Conservation (phyloP, 2,329 filamentous ascomycete genomes). For the Thyridium curvatum region DNA sequence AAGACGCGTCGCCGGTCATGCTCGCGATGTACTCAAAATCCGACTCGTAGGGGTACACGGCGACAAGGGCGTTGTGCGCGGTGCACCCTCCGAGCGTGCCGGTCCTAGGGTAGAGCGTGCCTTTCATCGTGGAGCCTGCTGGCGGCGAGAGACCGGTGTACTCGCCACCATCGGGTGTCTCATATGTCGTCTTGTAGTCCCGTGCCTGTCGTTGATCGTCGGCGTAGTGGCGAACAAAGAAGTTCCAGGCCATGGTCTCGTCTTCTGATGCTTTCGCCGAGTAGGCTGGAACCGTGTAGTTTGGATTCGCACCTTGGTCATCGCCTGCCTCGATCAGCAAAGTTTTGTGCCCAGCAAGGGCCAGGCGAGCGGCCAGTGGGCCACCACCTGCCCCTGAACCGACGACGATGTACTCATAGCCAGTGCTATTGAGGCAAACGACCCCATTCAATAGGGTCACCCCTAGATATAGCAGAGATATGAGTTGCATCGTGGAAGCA, state of each 20-base stretch:
- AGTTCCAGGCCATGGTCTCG: slow-evolving; percentile 41
- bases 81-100: slow-evolving; percentile 30
- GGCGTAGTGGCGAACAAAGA: slow-evolving; percentile 54
- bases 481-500: too few species aligned
- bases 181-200: slow-evolving; percentile 43
- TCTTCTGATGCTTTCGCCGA: slow-evolving; percentile 14
- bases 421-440: slow-evolving; percentile 5
- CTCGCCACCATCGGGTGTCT: slow-evolving; percentile 23
- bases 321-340: slow-evolving; percentile 54
- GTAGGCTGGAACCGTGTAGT: slow-evolving; percentile 16
- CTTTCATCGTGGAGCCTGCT: slow-evolving; percentile 20
- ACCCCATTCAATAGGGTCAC: too few species aligned
- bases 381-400: slow-evolving; percentile 55
- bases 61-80: slow-evolving; percentile 28
- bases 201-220: slow-evolving; percentile 39
- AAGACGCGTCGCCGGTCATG: slow-evolving; percentile 35
- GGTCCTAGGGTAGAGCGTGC: slow-evolving; percentile 28
- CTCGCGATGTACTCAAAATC: slow-evolving; percentile 34
- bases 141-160: slow-evolving; percentile 27
- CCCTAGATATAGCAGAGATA: too few species aligned
- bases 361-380: slow-evolving; percentile 51
- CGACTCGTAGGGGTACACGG: slow-evolving; percentile 28
- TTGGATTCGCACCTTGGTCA: slow-evolving; percentile 32
- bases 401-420: slow-evolving; percentile 58
- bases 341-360: slow-evolving; percentile 51